Conservation (phyloP, 2,329 filamentous ascomycete genomes). For the Fusarium robinianum region DNA sequence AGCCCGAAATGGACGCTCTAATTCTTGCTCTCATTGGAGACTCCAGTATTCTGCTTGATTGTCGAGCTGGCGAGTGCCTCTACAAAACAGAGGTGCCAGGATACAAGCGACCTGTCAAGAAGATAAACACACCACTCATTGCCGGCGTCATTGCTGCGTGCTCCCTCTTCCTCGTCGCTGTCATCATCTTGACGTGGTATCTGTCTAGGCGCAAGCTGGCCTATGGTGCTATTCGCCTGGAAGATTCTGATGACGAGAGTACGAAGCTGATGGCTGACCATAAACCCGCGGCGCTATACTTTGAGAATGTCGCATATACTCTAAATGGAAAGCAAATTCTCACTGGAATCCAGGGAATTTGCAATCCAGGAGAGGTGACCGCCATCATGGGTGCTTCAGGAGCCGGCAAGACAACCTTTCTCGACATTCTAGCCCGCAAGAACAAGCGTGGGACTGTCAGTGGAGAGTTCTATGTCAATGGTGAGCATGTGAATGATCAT, state of each 20-base stretch:
- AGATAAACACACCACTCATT: conserved; percentile 96
- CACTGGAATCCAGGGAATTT: conserved; percentile 76
- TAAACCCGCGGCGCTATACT: conserved; percentile 85
- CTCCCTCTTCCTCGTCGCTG: conserved; percentile 84
- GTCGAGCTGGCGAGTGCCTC: conserved; percentile 86
- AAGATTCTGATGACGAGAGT: conserved; percentile 87
- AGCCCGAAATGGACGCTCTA: conserved; percentile 89
- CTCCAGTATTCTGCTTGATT: conserved; percentile 81
- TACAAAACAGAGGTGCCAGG: conserved; percentile 92
- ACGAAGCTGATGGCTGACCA: conserved; percentile 89
- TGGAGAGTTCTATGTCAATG: conserved; percentile 91
- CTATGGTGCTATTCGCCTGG: conserved; percentile 77
- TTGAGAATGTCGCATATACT: conserved; percentile 83
- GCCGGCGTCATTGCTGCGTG: conserved; percentile 88
- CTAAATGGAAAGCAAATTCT: conserved; percentile 90
- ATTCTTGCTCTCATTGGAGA: conserved; percentile 92
- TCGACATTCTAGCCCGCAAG: conserved; percentile 94
- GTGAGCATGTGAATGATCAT: conserved; percentile 80
- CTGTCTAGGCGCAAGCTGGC: conserved; percentile 73
- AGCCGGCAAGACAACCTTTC: conserved; percentile 94
- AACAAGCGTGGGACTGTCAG: conserved; percentile 83
- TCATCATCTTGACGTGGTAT: conserved; percentile 86
- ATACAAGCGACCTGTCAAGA: conserved; percentile 84
- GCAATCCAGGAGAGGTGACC: conserved; percentile 92
- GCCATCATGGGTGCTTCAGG: conserved; percentile 99